Percentiles rank a stretch among this genome's conserved stretches.
phyloP scores from a whole-genome alignment of 192 early-diverging fungal genomes.

The Borealophlyctis nickersoniae region DNA sequence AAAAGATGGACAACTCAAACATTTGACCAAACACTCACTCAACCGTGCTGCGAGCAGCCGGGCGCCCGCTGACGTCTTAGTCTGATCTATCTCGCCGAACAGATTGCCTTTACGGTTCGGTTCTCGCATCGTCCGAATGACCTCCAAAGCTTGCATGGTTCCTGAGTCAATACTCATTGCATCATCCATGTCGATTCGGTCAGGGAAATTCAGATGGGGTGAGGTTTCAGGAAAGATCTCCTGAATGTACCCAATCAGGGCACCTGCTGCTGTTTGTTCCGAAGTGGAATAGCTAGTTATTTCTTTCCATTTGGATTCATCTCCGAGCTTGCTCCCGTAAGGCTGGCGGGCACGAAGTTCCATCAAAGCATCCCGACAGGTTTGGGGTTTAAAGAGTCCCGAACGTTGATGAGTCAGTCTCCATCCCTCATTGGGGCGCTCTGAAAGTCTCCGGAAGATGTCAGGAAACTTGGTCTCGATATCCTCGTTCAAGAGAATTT shows the following conservation, averaged over 20 bases:
- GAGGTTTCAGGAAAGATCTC: conserved; percentile 65
- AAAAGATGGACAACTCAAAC: background rate
- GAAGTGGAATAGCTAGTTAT: conserved; percentile 1
- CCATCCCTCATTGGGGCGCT: background rate
- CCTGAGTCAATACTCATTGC: conserved; percentile 77
- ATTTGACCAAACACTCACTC: conserved; percentile 24
- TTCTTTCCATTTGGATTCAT: background rate
- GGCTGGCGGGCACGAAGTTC: background rate
- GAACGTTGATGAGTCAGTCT: conserved; percentile 12
- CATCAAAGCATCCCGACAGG: background rate
- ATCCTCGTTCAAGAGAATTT: conserved; percentile 64
- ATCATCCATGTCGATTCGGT: conserved; percentile 47
- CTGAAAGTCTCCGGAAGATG: background rate
- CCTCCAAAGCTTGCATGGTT: conserved; percentile 74
- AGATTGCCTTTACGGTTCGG: conserved; percentile 55
- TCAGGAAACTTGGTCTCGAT: conserved; percentile 5
- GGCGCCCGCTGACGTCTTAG: conserved; percentile 75
- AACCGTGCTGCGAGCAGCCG: conserved; percentile 72
- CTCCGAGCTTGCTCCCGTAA: background rate
- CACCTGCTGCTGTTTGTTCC: conserved; percentile 46
- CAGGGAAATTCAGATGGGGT: conserved; percentile 64
- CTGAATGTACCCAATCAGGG: conserved; percentile 68
- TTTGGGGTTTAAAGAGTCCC: background rate
- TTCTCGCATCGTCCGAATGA: conserved; percentile 55
- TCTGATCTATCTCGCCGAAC: conserved; percentile 68